Conservation (phyloP, 345 rosid genomes). For the Cardiospermum halicacabum region DNA sequence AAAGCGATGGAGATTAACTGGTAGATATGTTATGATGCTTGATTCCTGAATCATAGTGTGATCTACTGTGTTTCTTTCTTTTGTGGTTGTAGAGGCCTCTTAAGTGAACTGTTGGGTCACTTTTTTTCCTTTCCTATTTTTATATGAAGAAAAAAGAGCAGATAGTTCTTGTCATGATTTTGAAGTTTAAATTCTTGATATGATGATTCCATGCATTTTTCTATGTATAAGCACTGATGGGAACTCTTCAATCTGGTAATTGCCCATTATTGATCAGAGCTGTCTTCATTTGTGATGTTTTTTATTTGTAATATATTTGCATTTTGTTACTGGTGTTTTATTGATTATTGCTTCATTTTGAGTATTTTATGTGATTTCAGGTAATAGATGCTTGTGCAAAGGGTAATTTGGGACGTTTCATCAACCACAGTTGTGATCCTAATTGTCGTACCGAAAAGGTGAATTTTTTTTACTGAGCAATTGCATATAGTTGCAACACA, state of each 20-base stretch:
- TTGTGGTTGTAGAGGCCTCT: not conserved
- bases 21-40: not conserved
- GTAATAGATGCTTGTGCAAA: conserved; percentile 93
- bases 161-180: not conserved
- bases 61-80: not conserved
- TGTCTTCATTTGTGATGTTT: not conserved
- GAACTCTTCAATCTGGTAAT: not conserved
- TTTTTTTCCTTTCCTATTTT: not conserved
- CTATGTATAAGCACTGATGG: not conserved
- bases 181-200: not conserved
- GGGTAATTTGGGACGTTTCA: conserved; percentile 97
- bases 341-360: conserved; percentile 1
- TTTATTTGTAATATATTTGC: not conserved
- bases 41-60: not conserved
- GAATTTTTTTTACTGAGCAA: too few relatives aligned
- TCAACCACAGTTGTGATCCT: conserved; percentile 98
- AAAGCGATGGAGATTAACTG: not conserved
- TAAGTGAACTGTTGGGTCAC: not conserved
- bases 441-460: conserved; percentile 99
- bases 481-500: not conserved
- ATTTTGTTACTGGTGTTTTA: not conserved
- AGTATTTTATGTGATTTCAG: conserved; percentile 40
- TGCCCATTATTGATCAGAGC: not conserved
- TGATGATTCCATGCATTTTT: not conserved
- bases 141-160: not conserved